A percentile compares a stretch with the other conserved stretches of the same genome.
Evolutionary conservation across 2,329 filamentous ascomycete genomes (phyloP).

Genomic region (Cadophora gregata): DNA sequence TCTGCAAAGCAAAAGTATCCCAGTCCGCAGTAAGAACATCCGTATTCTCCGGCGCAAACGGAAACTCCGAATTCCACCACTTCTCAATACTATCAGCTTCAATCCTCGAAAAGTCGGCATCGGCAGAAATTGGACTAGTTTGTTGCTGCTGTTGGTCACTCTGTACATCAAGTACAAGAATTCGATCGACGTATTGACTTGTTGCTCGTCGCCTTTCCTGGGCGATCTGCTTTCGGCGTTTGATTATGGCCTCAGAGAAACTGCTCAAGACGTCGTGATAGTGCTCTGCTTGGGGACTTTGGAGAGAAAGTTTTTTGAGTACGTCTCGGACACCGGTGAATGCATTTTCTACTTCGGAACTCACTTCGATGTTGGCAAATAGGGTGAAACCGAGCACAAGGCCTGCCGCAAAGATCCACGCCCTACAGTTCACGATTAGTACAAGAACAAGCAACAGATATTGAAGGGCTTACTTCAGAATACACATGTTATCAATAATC

Average conservation of each 20-base stretch:
- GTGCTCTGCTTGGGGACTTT: constrained; percentile 15
- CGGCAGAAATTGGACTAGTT: background rate
- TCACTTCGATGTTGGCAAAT: constrained; percentile 15
- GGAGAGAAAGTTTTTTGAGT: constrained; percentile 8
- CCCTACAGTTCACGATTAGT: background rate
- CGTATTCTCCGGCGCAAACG: constrained; percentile 1
- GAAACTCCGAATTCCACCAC: constrained; percentile 19
- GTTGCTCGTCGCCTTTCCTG: constrained; percentile 13
- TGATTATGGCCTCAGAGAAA: constrained; percentile 14
- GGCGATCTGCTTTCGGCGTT: constrained; percentile 11
- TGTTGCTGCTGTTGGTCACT: constrained; percentile 7
- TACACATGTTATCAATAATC: constrained; percentile 16
- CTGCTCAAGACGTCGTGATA: constrained; percentile 14
- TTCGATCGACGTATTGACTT: constrained; percentile 12
- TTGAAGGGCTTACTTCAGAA: background rate
- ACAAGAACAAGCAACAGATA: background rate
- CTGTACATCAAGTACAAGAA: constrained; percentile 5
- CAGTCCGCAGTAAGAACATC: constrained; percentile 16
- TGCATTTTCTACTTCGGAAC: constrained; percentile 4
- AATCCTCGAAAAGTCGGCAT: background rate
- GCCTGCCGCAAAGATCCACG: constrained; percentile 16
- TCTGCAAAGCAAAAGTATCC: constrained; percentile 16
- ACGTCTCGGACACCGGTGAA: constrained; percentile 16
- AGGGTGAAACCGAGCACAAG: constrained; percentile 14
- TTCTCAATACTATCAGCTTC: constrained; percentile 14